Conservation (phyloP, 495 filamentous ascomycete species). For the Neurospora cerealis region DNA sequence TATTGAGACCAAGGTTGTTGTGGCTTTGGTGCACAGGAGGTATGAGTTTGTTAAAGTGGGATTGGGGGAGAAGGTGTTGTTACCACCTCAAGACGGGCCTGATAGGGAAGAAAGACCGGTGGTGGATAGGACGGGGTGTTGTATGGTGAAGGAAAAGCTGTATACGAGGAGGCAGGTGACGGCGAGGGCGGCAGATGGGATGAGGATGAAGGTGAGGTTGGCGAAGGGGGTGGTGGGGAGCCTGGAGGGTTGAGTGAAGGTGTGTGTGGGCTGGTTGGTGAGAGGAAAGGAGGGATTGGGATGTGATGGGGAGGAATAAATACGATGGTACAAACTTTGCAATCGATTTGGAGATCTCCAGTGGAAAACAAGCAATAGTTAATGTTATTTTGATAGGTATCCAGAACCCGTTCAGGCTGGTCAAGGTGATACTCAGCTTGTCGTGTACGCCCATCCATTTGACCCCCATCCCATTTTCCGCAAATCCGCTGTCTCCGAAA, state of each 20-base stretch:
- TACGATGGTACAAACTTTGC: not conserved
- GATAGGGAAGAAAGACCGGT: constrained; percentile 15
- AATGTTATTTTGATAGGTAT: not conserved
- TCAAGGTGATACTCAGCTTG: not conserved
- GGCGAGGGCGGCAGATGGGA: constrained; percentile 27
- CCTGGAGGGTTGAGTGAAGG: not conserved
- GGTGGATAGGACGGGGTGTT: constrained; percentile 29
- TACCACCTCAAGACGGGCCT: not conserved
- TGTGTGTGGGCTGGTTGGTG: not conserved
- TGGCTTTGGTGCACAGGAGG: constrained; percentile 27
- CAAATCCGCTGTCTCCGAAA: not conserved
- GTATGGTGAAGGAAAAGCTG: constrained; percentile 29
- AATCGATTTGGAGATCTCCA: not conserved
- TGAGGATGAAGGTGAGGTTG: constrained; percentile 24
- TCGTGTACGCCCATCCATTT: not conserved
- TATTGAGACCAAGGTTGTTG: constrained; percentile 27
- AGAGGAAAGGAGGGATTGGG: no score
- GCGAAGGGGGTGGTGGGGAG: not conserved
- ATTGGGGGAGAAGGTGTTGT: constrained; percentile 24
- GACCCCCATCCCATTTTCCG: not conserved
- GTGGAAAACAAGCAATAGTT: no score
- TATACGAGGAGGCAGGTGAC: constrained; percentile 32
- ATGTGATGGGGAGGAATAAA: not conserved
- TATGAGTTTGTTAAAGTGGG: constrained; percentile 39
- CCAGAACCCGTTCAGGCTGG: not conserved